These are phyloP conservation scores for Monosporascus ibericus DNA, from an alignment of 2,329 filamentous ascomycete species.

Conservation along the genomic window DNA sequence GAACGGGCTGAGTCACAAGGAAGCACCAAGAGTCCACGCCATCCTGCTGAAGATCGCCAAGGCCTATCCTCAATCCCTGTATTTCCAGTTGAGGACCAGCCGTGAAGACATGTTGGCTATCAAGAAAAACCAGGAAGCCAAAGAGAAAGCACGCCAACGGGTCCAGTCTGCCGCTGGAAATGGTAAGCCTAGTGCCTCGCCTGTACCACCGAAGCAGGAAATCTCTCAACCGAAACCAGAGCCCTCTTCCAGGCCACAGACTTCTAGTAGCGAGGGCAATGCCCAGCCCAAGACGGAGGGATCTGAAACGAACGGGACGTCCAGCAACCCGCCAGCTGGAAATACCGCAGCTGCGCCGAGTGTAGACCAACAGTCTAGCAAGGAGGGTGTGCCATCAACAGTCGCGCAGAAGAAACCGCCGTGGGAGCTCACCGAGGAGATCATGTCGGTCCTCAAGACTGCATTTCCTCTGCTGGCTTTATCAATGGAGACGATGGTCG, in stretches of 20 bases:
- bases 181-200: slow-evolving; percentile 40
- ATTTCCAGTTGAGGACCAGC: slow-evolving; percentile 90
- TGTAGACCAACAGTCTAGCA: slow-evolving; percentile 19
- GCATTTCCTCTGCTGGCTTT: slow-evolving; percentile 91
- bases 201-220: slow-evolving; percentile 49
- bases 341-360: slow-evolving; percentile 14
- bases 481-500: slow-evolving; percentile 99
- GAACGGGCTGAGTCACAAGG: slow-evolving; percentile 83
- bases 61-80: slow-evolving; percentile 89
- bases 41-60: slow-evolving; percentile 93
- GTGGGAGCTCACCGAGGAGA: slow-evolving; percentile 95
- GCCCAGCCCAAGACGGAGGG: slow-evolving; percentile 40
- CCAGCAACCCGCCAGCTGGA: slow-evolving; percentile 15
- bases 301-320: slow-evolving; percentile 25
- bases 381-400: slow-evolving; percentile 22
- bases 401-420: slow-evolving; percentile 64
- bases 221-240: slow-evolving; percentile 35
- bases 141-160: slow-evolving; percentile 54
- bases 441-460: slow-evolving; percentile 92
- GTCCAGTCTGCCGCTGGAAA: slow-evolving; percentile 39
- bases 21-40: slow-evolving; percentile 77
- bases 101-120: slow-evolving; percentile 90
- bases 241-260: slow-evolving; percentile 41
- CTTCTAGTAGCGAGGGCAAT: slow-evolving; percentile 40
- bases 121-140: slow-evolving; percentile 79